Evolutionary conservation across 257 asterid genomes (phyloP), one percentile per base, ranked within the genome.

Genomic region (Solanum commersonii): DNA sequence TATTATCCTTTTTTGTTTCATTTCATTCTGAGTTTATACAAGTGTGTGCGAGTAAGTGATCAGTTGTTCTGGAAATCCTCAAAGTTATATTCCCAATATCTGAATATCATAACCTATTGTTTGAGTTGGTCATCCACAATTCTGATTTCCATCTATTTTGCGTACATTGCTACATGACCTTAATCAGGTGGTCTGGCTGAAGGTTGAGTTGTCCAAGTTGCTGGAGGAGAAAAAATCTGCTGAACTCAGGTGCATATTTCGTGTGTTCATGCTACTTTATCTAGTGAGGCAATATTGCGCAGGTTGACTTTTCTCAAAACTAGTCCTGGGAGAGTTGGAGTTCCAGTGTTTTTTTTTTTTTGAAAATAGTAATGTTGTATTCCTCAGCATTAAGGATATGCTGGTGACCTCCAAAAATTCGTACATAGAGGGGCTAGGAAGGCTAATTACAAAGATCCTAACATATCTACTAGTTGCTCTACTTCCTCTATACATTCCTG

Each of bases 121-220:
- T 78, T 78, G 84, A 49, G 31, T 52, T 31, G 44, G 46, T 78
- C 60, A 78, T 78, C 86, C 10, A 31, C 70, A 52, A 52, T 82
- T 82, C 85, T 82, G 22, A 49, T 65, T 82, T 49, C 37, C 44
- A 52, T 82, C 31, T 82, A 10, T 82, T 31, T 49, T 82, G 42
- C 70, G 0, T 82, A 31, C 71, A 49, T 49, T 82, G 59, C 33
- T 29, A 46, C 67, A 44, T 81, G 85, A 49, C 29, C 11, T 52
- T 82, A 16, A 82, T 89, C 94, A 96, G 99, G 98, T 91, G 87
- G 90, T 91, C 77, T 96, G 98, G 99, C 95, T 96, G 87, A 96
- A 94, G 95, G 98, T 94, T 88, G 98, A 96, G 93, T 89, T 94
- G 91, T 95, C 96, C 94, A 97, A 95, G 90, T 93, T 96, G 94